These are phyloP conservation scores for Phytophthora sansomeana DNA, from an alignment of 352 stramenopile genomes.

Conservation along the genomic window DNA sequence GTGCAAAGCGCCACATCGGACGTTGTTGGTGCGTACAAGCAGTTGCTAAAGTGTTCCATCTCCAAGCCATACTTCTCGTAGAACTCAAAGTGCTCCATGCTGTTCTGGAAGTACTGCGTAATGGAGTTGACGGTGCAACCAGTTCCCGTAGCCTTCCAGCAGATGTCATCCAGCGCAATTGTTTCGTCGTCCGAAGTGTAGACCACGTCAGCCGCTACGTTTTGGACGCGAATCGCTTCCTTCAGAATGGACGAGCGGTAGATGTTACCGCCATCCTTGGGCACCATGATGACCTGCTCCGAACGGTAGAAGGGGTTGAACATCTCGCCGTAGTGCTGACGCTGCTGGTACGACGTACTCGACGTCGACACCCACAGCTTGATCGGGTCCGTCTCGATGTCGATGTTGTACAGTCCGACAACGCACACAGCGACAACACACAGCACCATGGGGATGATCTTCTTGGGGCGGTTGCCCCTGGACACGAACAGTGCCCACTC, in stretches of 20 bases:
- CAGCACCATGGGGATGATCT: slow-evolving; percentile 49
- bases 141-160: slow-evolving; percentile 71
- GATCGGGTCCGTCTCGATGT: slow-evolving; percentile 68
- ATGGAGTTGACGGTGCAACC: slow-evolving; percentile 66
- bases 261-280: slow-evolving; percentile 68
- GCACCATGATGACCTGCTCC: slow-evolving; percentile 72
- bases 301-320: slow-evolving; percentile 81
- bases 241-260: slow-evolving; percentile 58
- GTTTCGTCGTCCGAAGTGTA: slow-evolving; percentile 42
- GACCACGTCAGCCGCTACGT: slow-evolving; percentile 45
- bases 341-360: slow-evolving; percentile 63
- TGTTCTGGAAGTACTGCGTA: slow-evolving; percentile 78
- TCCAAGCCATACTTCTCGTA: slow-evolving; percentile 60
- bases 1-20: slow-evolving; percentile 60
- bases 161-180: slow-evolving; percentile 61
- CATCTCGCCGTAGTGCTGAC: slow-evolving; percentile 64
- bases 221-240: slow-evolving; percentile 61
- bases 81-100: slow-evolving; percentile 63
- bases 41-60: slow-evolving; percentile 68
- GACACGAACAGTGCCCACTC: slow-evolving; percentile 53
- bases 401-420: slow-evolving; percentile 49
- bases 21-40: slow-evolving; percentile 61
- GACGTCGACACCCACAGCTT: slow-evolving; percentile 73
- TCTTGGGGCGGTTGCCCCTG: slow-evolving; percentile 44
- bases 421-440: slow-evolving; percentile 47